Evolutionary conservation across 495 filamentous ascomycete genomes (phyloP).

Genomic region (Platismatia glauca): DNA sequence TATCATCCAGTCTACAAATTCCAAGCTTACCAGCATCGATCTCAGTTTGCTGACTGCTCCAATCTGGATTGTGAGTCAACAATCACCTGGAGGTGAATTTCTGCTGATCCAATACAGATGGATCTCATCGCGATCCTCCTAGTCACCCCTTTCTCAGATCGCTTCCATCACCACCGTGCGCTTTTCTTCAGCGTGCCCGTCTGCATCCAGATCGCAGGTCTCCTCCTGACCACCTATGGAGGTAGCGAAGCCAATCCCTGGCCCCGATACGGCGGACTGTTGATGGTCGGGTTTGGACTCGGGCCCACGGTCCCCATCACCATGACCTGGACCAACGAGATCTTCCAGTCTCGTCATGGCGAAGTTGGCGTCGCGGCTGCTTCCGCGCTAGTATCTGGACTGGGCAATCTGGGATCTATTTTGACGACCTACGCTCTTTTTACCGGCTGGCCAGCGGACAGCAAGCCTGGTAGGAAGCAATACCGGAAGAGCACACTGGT

Average conservation of each 20-base stretch:
- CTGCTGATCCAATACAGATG: slow-evolving; percentile 42
- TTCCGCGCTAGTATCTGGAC: slow-evolving; percentile 72
- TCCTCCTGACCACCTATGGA: slow-evolving; percentile 72
- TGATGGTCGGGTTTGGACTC: slow-evolving; percentile 84
- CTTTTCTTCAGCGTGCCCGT: slow-evolving; percentile 70
- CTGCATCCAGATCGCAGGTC: slow-evolving; percentile 71
- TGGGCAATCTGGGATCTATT: slow-evolving; percentile 78
- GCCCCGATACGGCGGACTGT: slow-evolving; percentile 79
- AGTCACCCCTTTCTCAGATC: slow-evolving; percentile 75
- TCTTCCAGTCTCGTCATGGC: slow-evolving; percentile 81
- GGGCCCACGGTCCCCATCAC: slow-evolving; percentile 86
- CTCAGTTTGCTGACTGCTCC: slow-evolving; percentile 78
- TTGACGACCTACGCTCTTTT: slow-evolving; percentile 85
- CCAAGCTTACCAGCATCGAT: slow-evolving; percentile 59
- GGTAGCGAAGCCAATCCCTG: slow-evolving; percentile 55
- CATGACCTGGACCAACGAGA: slow-evolving; percentile 88
- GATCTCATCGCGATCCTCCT: slow-evolving; percentile 82
- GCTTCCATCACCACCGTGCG: slow-evolving; percentile 76
- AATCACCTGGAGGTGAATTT: not conserved
- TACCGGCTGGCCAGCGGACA: slow-evolving; percentile 72
- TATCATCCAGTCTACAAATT: slow-evolving; percentile 73
- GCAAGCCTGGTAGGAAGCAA: slow-evolving; percentile 53
- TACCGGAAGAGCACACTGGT: slow-evolving; percentile 77
- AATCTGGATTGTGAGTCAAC: slow-evolving; percentile 70
- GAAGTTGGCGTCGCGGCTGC: slow-evolving; percentile 91